Conservation (phyloP, 1,139 yeast genomes). For the Geotrichum phurueaensis region DNA sequence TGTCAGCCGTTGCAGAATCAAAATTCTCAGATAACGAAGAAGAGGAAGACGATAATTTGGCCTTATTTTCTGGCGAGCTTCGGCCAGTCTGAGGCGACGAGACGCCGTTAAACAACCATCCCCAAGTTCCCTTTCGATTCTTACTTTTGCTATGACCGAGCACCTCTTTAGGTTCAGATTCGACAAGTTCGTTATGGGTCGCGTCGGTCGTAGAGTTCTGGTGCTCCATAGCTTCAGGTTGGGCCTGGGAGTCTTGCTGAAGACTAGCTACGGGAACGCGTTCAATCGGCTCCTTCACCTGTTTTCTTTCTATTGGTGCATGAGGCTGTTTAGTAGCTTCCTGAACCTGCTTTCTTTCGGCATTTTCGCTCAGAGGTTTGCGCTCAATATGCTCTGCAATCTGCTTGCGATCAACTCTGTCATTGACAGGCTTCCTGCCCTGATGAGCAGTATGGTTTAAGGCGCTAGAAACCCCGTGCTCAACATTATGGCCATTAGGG, state of each 20-base stretch:
- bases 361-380: not conserved
- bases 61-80: not conserved
- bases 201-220: not conserved
- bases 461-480: not conserved
- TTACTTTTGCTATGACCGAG: conserved; percentile 5
- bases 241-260: not conserved
- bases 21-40: not conserved
- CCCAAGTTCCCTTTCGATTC: conserved; percentile 25
- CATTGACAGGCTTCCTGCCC: not conserved
- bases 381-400: not conserved
- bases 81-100: not conserved
- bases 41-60: not conserved
- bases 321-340: not conserved
- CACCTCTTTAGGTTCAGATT: not conserved
- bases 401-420: not conserved
- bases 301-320: not conserved
- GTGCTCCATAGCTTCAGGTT: not conserved
- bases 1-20: conserved; percentile 1
- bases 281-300: not conserved
- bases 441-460: not conserved
- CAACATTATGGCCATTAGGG: not conserved
- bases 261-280: not conserved
- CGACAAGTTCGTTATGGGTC: not conserved
- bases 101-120: conserved; percentile 24
- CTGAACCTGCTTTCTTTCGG: not conserved